Evolutionary conservation across 768 basidiomycete genomes (phyloP), one percentile per base, ranked within the genome.

Genomic region (Russula virescens): DNA sequence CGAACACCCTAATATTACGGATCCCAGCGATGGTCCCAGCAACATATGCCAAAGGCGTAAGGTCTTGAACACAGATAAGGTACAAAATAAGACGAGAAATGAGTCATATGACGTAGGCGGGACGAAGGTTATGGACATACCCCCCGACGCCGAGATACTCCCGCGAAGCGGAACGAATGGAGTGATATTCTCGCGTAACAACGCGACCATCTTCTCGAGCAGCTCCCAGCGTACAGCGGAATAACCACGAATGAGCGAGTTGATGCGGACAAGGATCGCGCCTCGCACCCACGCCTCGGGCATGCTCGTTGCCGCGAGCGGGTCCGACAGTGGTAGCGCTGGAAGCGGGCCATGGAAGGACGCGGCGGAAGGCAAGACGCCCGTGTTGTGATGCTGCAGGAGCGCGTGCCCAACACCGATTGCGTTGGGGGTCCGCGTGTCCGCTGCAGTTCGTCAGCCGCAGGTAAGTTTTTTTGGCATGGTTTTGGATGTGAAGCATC

Each of bases 201-300:
- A 79, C 26, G 81, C 78, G 67, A 80, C 81, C 83, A 95, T 91
- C 69, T 85, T 84, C 72, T 89, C 80, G 63, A 94, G 81, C 52
- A 94, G 81, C 63, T 87, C 84, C 81, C 86, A 86, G 35, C 91
- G 83, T 18, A 95, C 85, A 47, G 88, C 93, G 18, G 90, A 92
- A 74, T 94, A 92, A 0, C 91, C 92, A 7, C 92, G 87, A 57
- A 92, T 84, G 48, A 95, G 83, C 8, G 90, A 92, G 74, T 94
- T 95, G 80, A 90, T 88, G 66, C 92, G 89, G 66, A 95, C 80
- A 16, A 91, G 73, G 70, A 94, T 91, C 3, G 92, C 90, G n/a
- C 88, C 92, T 60, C 92, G 86, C 35, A 93, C 91, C 89, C 93
- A 93, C 2, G 89, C 76, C 62, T 89, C 86, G 3, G 92, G 91